phyloP scores from a whole-genome alignment of 345 rosid species.

The Angophora floribunda region DNA sequence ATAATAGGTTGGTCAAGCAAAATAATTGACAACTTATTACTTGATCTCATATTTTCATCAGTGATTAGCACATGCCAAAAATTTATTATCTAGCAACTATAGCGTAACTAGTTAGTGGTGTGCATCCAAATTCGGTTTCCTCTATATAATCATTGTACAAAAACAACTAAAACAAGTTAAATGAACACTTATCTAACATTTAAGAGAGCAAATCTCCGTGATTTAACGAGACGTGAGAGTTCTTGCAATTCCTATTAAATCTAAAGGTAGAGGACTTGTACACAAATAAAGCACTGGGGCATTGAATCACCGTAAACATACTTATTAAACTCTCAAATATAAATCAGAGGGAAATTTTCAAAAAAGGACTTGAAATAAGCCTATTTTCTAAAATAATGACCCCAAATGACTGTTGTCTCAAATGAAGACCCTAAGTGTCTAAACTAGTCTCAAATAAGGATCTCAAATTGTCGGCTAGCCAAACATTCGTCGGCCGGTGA shows the following conservation, averaged over 20 bases:
- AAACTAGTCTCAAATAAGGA: too few relatives aligned
- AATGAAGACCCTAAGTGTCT: too few relatives aligned
- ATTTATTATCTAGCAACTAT: not conserved
- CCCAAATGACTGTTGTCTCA: too few relatives aligned
- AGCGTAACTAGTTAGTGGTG: not conserved
- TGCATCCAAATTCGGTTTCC: not conserved
- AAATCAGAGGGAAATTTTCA: too few relatives aligned
- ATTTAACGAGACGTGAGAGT: not conserved
- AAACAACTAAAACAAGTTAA: not conserved
- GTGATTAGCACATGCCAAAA: not conserved
- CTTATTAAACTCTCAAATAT: not conserved
- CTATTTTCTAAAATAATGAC: too few relatives aligned
- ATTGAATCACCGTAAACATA: not conserved
- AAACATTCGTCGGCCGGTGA: too few relatives aligned
- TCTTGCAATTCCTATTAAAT: not conserved
- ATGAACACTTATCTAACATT: not conserved
- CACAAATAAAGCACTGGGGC: not conserved
- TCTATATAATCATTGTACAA: accelerated
- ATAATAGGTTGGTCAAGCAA: not conserved
- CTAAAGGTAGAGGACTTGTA: not conserved
- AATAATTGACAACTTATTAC: not conserved
- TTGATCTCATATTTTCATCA: not conserved
- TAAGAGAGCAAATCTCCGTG: not conserved
- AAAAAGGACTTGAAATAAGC: too few relatives aligned
- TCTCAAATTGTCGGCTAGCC: too few relatives aligned